Base-by-base conservation (phyloP, 176 grass and related monocot genomes). In the Aegilops longissima region DNA sequence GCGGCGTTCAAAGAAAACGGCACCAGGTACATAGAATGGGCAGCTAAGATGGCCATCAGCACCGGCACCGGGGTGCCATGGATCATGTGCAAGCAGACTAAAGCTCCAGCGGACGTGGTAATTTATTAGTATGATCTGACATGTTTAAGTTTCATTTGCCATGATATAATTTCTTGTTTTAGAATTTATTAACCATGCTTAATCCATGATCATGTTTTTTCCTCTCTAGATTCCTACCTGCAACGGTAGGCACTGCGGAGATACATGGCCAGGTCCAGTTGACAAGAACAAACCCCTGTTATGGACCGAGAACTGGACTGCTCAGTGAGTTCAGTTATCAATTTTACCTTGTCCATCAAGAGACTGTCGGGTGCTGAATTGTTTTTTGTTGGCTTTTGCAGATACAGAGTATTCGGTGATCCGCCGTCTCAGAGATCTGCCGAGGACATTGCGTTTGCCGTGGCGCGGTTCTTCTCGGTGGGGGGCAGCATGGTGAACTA, bases 381-480 rank as follows among this genome's bases (percentile, higher is more conserved):
- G 16, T 44, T 21, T 27, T 40, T 21, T 45, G 23, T 83, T 82
- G 70, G 38, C 76, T 31, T 39, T n/a, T 88, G 80, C 88, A 98
- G 97, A 16, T 98, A 98, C 52, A 94, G 97, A 87, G 94, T 96
- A 12, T 98, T 98, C 24, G 94, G 97, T 18, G 94, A 96, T 66
- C 97, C 94, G 3, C 97, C 90, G 27, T 98, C 97, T 65, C 97
- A 98, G 81, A 92, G 97, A 40, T 92, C 97, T 11, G 94, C 87
- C 4, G 92, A 98, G 87, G 94, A 96, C 79, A 64, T 98, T 75
- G 90, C 97, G 0, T 98, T 89, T n/a, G 61, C 94, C 4, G 93
- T 98, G 27, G 85, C 90, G 0, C 92, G 97, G 13, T 98, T 96
- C 85, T 98, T 98, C 92, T 90, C 94, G 27, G 88, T 92, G 52